Evolutionary conservation across 2,329 filamentous ascomycete genomes (phyloP), one percentile per base, ranked within the genome.

Genomic region (Aspergillus jensenii): DNA sequence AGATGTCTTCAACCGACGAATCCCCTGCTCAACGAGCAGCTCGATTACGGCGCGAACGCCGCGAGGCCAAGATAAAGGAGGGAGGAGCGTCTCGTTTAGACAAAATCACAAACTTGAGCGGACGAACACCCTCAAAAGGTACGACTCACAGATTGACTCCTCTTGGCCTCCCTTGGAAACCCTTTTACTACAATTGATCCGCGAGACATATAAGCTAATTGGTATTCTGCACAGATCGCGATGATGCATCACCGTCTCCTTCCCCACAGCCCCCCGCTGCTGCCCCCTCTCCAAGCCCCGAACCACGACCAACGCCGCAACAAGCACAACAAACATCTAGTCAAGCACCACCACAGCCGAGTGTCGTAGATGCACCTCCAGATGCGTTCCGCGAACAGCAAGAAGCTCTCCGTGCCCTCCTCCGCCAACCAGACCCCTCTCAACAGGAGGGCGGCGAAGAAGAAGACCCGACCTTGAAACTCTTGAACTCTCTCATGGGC

Each of bases 61-160:
- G 85, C 17, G 82, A 86, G 66, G 84, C 84, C 56, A 88, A 87
- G 73, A 83, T 87, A 68, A 79, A 78, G 62, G 80, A 81, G 46
- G 80, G 81, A 60, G 85, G 84, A 54, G 80, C 82, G 40, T 81
- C 82, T 39, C 79, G 86, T 61, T 75, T 88, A 44, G 82, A 86
- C 56, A 83, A 84, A 65, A 88, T 88, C 71, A 86, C 84, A 40
- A 79, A 79, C 39, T 69, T 87, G 54, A 85, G 84, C 58, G 86
- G 84, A 62, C 74, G 79, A 47, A 74, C 72, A 58, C 76, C 79
- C 43, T 74, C 76, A 55, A 67, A 68, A 52, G 67, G 76, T 78
- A 70, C 51, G 67, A 56, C 55, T 45, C 21, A 17, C 19, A 21
- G 17, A 0, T 35, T 27, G 33, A 33, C 14, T 19, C 17, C 25